Base-by-base conservation (phyloP, 2,329 filamentous ascomycete genomes). In the Penicillium sp. region DNA sequence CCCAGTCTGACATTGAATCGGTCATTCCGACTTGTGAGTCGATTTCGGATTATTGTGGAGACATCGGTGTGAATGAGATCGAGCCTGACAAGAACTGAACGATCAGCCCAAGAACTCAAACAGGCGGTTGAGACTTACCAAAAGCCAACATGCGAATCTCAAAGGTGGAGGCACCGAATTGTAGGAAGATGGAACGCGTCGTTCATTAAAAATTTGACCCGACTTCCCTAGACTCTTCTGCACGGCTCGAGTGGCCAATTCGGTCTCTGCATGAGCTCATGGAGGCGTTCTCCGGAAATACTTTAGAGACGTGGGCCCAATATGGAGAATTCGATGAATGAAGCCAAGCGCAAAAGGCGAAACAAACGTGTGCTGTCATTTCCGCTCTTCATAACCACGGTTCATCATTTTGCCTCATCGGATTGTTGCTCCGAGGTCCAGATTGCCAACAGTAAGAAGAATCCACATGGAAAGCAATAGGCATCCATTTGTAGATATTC, bases 251-350 rank as follows among this genome's bases (percentile, higher is more conserved):
- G 47, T 53, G 28, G 46, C 47, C 42, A 53, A 23, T 49, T 23
- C 8, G 42, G 10, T 16, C 7, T 18, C 26, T 33, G 4, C 6
- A 53, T 50, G 51, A 53, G 51, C 29, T 53, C 51, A 53, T 50
- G 38, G 42, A 45, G 46, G 47, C 47, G 38, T 16, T 5, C 21
- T 9, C 38, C 34, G 51, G 36, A 47, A 36, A 47, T 53, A 53
- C 29, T 53, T 39, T 43, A 42, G 51, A 21, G 18, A 21, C 18
- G 16, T 21, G 16, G 36, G 9, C 13, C 36, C 9, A 38, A 8
- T 18, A 16, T 6, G 2, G 16, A 9, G 3, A 38, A 18, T 38
- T 21, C 18, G 6, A 16, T 13, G 13, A 38, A 38, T 38, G n/a
- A 38, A 18, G 18, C 18, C 36, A 39, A 21, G 10, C 9, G 16